phyloP scores from a whole-genome alignment of 176 grass and related monocot genomes.

The Aechmea fasciata region DNA sequence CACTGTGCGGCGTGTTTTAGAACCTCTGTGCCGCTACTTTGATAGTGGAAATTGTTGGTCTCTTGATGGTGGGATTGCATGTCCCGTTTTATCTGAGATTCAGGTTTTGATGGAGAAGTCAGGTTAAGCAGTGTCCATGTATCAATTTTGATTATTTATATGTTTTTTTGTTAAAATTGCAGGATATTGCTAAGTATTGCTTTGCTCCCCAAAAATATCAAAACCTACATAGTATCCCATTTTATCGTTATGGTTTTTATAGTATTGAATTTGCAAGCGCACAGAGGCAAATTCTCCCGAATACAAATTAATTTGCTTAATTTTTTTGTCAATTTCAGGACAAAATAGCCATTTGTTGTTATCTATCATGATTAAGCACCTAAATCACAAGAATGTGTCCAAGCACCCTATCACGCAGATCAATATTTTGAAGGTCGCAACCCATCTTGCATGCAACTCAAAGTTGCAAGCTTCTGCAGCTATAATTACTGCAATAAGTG shows the following conservation, averaged over 20 bases:
- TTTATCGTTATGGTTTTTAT: neutral
- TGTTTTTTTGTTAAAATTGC: too few relatives aligned
- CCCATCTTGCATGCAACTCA: conserved; percentile 58
- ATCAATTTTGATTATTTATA: conserved; percentile 27
- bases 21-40: conserved; percentile 76
- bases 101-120: conserved; percentile 68
- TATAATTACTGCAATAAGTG: conserved; percentile 67
- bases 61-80: conserved; percentile 65
- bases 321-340: conserved; percentile 38
- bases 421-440: conserved; percentile 79
- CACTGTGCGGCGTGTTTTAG: conserved; percentile 73
- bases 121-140: conserved; percentile 38
- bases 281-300: neutral
- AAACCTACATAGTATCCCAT: neutral
- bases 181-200: too few relatives aligned
- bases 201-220: too few relatives aligned
- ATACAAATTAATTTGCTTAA: conserved; percentile 12
- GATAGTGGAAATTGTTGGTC: conserved; percentile 74
- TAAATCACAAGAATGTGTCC: conserved; percentile 77
- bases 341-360: conserved; percentile 78
- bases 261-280: neutral
- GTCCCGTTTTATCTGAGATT: conserved; percentile 85
- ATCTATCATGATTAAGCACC: conserved; percentile 80
- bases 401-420: conserved; percentile 54
- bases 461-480: conserved; percentile 61